These are phyloP conservation scores for Stephanocyclus meneghinianus DNA, from an alignment of 352 stramenopile species.

Conservation along the genomic window DNA sequence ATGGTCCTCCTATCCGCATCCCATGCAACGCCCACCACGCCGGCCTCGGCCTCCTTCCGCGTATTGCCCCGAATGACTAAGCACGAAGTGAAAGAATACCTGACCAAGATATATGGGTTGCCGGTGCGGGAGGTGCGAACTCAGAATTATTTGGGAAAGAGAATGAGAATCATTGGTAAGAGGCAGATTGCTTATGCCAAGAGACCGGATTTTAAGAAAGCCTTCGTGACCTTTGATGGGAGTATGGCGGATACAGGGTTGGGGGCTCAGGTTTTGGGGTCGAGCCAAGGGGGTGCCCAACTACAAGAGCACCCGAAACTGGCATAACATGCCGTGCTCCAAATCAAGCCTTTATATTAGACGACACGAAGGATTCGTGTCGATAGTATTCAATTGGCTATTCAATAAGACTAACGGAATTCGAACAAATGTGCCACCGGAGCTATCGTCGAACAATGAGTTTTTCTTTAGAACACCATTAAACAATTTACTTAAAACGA, in stretches of 20 bases:
- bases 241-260: slow-evolving; percentile 63
- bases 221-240: slow-evolving; percentile 77
- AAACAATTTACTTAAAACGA: too few species aligned
- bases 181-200: slow-evolving; percentile 64
- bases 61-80: slow-evolving; percentile 95
- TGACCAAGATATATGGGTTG: slow-evolving; percentile 94
- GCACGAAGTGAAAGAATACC: slow-evolving; percentile 96
- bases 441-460: neutral
- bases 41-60: slow-evolving; percentile 86
- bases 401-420: too few species aligned
- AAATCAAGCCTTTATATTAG: too few species aligned
- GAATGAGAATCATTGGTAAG: slow-evolving; percentile 69
- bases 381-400: too few species aligned
- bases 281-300: neutral
- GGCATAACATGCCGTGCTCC: too few species aligned
- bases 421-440: neutral
- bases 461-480: too few species aligned
- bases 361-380: too few species aligned
- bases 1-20: slow-evolving; percentile 66
- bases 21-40: slow-evolving; percentile 58
- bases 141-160: slow-evolving; percentile 91
- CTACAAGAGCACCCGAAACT: too few species aligned
- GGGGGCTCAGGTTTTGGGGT: slow-evolving; percentile 10
- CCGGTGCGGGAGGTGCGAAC: slow-evolving; percentile 93
- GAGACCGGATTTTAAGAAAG: slow-evolving; percentile 80